Conservation (phyloP, 176 grass and related monocot genomes). For the Zoysia japonica region DNA sequence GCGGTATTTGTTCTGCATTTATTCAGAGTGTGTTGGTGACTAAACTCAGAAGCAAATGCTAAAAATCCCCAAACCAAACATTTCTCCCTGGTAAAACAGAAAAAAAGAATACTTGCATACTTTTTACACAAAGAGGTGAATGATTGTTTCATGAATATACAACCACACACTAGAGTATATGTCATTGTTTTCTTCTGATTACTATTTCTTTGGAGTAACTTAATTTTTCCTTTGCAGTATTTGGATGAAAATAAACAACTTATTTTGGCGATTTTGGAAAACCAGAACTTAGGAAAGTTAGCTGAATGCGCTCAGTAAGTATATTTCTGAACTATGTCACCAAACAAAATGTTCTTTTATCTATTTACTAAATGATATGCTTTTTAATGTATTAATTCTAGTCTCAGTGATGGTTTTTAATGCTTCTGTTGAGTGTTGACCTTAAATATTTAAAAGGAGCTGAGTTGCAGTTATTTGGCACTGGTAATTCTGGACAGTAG, state of each 20-base stretch:
- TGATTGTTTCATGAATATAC: background rate
- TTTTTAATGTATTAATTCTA: background rate
- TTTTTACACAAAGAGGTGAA: constrained; percentile 31
- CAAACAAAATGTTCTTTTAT: constrained; percentile 9
- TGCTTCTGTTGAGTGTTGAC: background rate
- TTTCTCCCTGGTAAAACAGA: background rate
- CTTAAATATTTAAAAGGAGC: background rate
- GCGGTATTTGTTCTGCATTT: background rate
- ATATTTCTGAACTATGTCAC: constrained; percentile 20
- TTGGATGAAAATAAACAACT: constrained; percentile 98
- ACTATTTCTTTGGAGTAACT: constrained; percentile 22
- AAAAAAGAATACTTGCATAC: background rate
- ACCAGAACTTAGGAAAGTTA: constrained; percentile 89
- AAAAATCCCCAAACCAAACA: constrained; percentile 1
- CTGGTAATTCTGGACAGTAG: background rate
- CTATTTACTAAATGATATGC: background rate
- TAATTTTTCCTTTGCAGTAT: constrained; percentile 57
- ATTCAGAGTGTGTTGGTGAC: constrained; percentile 6
- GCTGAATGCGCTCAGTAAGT: constrained; percentile 98
- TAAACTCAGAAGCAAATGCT: constrained; percentile 4
- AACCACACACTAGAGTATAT: background rate
- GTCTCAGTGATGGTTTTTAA: background rate
- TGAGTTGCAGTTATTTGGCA: background rate
- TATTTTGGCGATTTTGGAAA: constrained; percentile 94
- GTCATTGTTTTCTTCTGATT: constrained; percentile 25